Evolutionary conservation across 805 yeast genomes (phyloP).

Genomic region (Candida piceae): DNA sequence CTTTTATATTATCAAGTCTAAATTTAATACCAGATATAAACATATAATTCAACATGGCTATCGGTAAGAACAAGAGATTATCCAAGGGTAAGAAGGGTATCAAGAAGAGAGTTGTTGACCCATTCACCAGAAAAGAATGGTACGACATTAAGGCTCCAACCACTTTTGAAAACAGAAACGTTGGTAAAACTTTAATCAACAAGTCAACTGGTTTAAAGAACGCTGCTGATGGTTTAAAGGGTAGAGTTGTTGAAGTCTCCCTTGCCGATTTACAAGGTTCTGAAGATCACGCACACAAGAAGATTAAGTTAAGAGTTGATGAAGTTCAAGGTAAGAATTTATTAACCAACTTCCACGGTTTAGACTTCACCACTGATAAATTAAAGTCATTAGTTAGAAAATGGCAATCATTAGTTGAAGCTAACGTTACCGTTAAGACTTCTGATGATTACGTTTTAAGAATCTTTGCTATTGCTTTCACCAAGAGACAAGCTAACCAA

Average conservation of each 20-base stretch:
- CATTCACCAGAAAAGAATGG: conserved; percentile 99
- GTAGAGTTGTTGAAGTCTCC: conserved; percentile 93
- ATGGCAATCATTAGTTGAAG: conserved; percentile 98
- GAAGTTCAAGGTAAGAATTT: conserved; percentile 99
- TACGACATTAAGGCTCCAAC: conserved; percentile 98
- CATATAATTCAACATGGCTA: conserved; percentile 43
- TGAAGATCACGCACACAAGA: conserved; percentile 98
- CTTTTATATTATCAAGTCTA: conserved; percentile 1
- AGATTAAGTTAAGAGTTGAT: conserved; percentile 95
- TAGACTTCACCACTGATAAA: conserved; percentile 97
- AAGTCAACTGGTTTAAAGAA: conserved; percentile 96
- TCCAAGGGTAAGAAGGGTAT: conserved; percentile 91
- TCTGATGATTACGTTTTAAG: conserved; percentile 96
- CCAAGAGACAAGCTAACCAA: conserved; percentile 96
- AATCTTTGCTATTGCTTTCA: conserved; percentile 96
- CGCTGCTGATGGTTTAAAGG: conserved; percentile 97
- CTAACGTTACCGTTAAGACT: conserved; percentile 97
- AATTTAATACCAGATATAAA: conserved; percentile 5
- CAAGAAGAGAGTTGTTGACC: conserved; percentile 99
- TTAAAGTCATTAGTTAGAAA: conserved; percentile 96
- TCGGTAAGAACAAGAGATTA: conserved; percentile 70
- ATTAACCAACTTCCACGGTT: conserved; percentile 98
- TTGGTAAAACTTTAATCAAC: conserved; percentile 98
- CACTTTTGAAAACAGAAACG: conserved; percentile 96
- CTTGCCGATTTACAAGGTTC: conserved; percentile 98